Percentiles rank a stretch among this genome's conserved stretches.
Conservation (phyloP, 352 stramenopile species). For the Stramenopiles sp. region DNA sequence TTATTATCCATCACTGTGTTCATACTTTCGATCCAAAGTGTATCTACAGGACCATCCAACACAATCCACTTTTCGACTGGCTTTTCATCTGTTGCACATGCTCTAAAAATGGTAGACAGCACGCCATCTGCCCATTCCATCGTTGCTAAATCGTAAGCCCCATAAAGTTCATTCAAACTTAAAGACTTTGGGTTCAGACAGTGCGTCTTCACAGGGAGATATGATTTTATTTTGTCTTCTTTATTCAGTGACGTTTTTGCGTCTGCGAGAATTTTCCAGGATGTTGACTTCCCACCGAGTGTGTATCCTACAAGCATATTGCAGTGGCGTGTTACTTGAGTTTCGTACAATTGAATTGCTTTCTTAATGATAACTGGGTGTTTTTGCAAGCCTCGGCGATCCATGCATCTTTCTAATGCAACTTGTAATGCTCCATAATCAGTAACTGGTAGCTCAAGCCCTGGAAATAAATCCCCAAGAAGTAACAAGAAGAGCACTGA, state of each 20-base stretch:
- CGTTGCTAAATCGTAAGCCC: slow-evolving; percentile 77
- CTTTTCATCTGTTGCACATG: slow-evolving; percentile 58
- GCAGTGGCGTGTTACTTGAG: slow-evolving; percentile 72
- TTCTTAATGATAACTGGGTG: slow-evolving; percentile 72
- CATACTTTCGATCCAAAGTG: slow-evolving; percentile 94
- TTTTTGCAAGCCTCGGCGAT: slow-evolving; percentile 50
- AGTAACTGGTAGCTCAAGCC: slow-evolving; percentile 69
- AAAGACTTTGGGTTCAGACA: slow-evolving; percentile 84
- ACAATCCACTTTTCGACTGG: slow-evolving; percentile 76
- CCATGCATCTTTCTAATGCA: slow-evolving; percentile 60
- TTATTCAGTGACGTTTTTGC: slow-evolving; percentile 35
- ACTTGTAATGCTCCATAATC: slow-evolving; percentile 51
- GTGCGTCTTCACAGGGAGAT: slow-evolving; percentile 56
- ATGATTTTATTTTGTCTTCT: slow-evolving; percentile 44
- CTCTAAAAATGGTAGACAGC: slow-evolving; percentile 61
- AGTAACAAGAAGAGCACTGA: slow-evolving; percentile 74
- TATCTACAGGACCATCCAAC: slow-evolving; percentile 80
- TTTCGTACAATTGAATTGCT: slow-evolving; percentile 79
- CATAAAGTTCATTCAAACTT: slow-evolving; percentile 83
- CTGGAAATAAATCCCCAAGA: slow-evolving; percentile 83
- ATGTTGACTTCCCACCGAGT: slow-evolving; percentile 66
- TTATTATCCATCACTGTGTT: slow-evolving; percentile 89
- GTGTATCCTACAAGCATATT: slow-evolving; percentile 82
- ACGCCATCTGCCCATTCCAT: slow-evolving; percentile 82
- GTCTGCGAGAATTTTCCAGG: slow-evolving; percentile 54